Percentiles rank a stretch among this genome's conserved stretches.
Evolutionary conservation across 1,139 yeast species (phyloP).

Genomic region (Yamadazyma sp.): DNA sequence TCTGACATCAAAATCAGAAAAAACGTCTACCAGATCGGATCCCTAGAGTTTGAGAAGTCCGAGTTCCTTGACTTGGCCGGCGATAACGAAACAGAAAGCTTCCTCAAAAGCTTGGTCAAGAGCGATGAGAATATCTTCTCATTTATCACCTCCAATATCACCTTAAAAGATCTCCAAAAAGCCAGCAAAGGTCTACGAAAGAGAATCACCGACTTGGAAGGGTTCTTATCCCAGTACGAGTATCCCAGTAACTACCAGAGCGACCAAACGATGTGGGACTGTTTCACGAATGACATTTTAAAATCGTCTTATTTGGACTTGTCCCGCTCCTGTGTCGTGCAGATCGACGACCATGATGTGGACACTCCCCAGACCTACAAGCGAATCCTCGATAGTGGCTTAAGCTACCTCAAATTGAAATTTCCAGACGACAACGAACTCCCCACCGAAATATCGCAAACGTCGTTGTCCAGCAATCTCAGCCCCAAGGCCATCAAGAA

Average conservation of each 20-base stretch:
- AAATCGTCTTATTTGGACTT: slow-evolving; percentile 32
- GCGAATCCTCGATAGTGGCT: slow-evolving; percentile 32
- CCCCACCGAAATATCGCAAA: slow-evolving; percentile 3
- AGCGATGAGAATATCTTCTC: slow-evolving; percentile 47
- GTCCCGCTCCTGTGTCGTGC: slow-evolving; percentile 33
- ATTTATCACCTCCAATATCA: slow-evolving; percentile 45
- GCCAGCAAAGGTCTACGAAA: slow-evolving; percentile 41
- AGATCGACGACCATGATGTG: slow-evolving; percentile 20
- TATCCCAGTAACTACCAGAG: slow-evolving; percentile 35
- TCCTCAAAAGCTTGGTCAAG: slow-evolving; percentile 47
- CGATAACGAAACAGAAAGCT: slow-evolving; percentile 50
- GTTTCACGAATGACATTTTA: slow-evolving; percentile 34
- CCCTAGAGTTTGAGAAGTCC: slow-evolving; percentile 54
- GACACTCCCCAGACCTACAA: slow-evolving; percentile 20
- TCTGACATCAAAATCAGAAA: slow-evolving; percentile 18
- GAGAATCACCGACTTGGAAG: slow-evolving; percentile 36
- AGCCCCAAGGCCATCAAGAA: slow-evolving; percentile 22
- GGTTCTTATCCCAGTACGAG: slow-evolving; percentile 38
- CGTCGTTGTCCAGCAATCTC: slow-evolving; percentile 3
- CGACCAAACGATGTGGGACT: slow-evolving; percentile 32
- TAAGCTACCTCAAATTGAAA: slow-evolving; percentile 33
- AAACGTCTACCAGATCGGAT: slow-evolving; percentile 52
- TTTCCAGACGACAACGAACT: slow-evolving; percentile 20
- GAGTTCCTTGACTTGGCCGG: slow-evolving; percentile 48
- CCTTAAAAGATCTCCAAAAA: slow-evolving; percentile 47